These are phyloP conservation scores for Wickerhamiella occidentalis DNA, from an alignment of 805 yeast species.

Conservation along the genomic window DNA sequence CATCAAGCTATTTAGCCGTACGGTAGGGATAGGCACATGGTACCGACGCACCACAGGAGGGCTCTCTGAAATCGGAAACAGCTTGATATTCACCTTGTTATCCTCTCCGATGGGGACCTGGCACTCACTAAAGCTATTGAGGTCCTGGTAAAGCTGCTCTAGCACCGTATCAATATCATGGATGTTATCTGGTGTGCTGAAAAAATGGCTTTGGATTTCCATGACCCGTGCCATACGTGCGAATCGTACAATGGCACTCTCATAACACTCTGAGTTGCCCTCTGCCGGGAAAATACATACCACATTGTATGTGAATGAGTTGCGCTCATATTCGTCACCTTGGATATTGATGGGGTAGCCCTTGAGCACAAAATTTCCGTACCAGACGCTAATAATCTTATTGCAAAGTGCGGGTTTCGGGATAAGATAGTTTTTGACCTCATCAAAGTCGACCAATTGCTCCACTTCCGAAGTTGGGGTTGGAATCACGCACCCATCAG, in stretches of 20 bases:
- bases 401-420: conserved; percentile 91
- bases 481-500: conserved; percentile 45
- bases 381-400: conserved; percentile 59
- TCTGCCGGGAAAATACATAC: conserved; percentile 82
- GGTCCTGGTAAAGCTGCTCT: conserved; percentile 85
- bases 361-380: conserved; percentile 55
- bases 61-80: conserved; percentile 79
- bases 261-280: conserved; percentile 74
- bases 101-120: conserved; percentile 84
- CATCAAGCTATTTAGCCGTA: conserved; percentile 53
- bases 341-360: conserved; percentile 84
- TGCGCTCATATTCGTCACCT: conserved; percentile 68
- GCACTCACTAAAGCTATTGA: conserved; percentile 92
- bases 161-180: conserved; percentile 58
- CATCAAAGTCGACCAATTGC: conserved; percentile 65
- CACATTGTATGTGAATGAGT: conserved; percentile 84
- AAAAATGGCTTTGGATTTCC: conserved; percentile 74
- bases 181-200: conserved; percentile 43
- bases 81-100: conserved; percentile 80
- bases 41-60: conserved; percentile 64
- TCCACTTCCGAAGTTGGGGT: conserved; percentile 19
- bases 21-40: conserved; percentile 89
- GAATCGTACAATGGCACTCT: conserved; percentile 67
- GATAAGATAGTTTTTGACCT: conserved; percentile 78
- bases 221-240: conserved; percentile 81